Base-by-base conservation (phyloP, 2,329 filamentous ascomycete genomes). In the Fusarium pseudoanthophilum region DNA sequence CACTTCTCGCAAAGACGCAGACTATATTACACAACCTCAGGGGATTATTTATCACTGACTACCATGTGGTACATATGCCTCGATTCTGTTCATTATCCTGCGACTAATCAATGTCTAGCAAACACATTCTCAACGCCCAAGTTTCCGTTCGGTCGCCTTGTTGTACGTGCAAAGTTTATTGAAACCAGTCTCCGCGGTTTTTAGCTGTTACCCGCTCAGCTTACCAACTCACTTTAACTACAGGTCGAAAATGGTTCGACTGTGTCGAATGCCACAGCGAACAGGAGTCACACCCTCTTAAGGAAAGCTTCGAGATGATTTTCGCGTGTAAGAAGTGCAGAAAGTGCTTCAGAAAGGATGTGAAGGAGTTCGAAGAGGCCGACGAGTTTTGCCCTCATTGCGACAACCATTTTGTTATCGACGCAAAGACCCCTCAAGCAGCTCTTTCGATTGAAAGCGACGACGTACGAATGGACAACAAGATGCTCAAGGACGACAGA, bases 241-340 rank as follows among this genome's bases (percentile, higher is more conserved):
- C 55, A 95, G 94, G 94, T 87, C 90, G 91, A 69, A 98, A 97
- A 87, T 99, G 97, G 97, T 99, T 98, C 85, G 96, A 99, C 86
- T 99, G 96, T 84, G 93, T 94, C 74, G 93, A 98, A 82, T 99
- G 96, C 85, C 96, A 99, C 85, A 85, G 85, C 60, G 96, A 99
- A 82, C 87, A 90, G 70, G 92, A 97, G 83, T 84, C 86, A 69
- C 96, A 98, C 82, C 84, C 88, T 42, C 90, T 99, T 28, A 84
- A 89, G 60, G 93, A 97, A 84, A 88, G 87, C 73, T 88, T 92
- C 77, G 96, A 99, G 80, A 97, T 99, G 94, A 89, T 87, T 42
- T 98, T 99, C 80, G 94, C 94, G 59, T 99, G 96, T 89, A 99
- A 99, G 79, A 99, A 99, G 86, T 99, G 96, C 91, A 95, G 93